phyloP scores from a whole-genome alignment of 2,329 filamentous ascomycete genomes.

The Mollisiaceae sp. region DNA sequence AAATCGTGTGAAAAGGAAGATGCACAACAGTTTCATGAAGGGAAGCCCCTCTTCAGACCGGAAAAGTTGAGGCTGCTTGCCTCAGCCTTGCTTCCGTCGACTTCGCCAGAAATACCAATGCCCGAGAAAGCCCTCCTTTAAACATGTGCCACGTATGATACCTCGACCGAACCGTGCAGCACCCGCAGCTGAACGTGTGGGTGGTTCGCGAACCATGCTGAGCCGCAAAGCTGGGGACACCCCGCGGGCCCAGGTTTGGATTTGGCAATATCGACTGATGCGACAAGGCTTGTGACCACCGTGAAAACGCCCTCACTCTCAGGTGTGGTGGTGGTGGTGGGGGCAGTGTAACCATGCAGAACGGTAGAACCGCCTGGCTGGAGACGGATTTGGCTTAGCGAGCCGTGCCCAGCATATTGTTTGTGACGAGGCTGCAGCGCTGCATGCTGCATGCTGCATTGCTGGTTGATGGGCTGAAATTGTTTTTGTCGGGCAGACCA shows the following conservation, averaged over 20 bases:
- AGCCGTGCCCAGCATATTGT: not conserved
- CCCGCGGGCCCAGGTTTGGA: not conserved
- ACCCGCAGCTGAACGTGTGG: not conserved
- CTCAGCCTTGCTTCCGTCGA: not conserved
- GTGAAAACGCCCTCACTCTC: not conserved
- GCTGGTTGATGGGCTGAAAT: not conserved
- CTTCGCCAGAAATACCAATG: not conserved
- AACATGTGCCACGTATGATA: not conserved
- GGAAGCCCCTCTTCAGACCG: not conserved
- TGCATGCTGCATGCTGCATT: conserved; percentile 7
- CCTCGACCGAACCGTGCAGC: not conserved
- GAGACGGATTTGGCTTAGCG: conserved; percentile 1
- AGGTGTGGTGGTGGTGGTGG: too few relatives aligned
- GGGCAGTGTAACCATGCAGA: not conserved
- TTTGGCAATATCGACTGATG: not conserved
- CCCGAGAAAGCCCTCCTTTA: not conserved
- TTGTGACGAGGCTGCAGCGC: not conserved
- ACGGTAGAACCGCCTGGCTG: not conserved
- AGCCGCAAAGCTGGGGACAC: not conserved
- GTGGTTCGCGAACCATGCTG: conserved; percentile 1
- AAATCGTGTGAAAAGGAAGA: not conserved
- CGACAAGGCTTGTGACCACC: not conserved
- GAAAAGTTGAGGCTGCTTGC: not conserved
- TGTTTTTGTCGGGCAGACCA: not conserved
- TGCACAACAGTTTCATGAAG: not conserved